Evolutionary conservation across 2,329 filamentous ascomycete genomes (phyloP).

Genomic region (Pestalotiopsis sp.): DNA sequence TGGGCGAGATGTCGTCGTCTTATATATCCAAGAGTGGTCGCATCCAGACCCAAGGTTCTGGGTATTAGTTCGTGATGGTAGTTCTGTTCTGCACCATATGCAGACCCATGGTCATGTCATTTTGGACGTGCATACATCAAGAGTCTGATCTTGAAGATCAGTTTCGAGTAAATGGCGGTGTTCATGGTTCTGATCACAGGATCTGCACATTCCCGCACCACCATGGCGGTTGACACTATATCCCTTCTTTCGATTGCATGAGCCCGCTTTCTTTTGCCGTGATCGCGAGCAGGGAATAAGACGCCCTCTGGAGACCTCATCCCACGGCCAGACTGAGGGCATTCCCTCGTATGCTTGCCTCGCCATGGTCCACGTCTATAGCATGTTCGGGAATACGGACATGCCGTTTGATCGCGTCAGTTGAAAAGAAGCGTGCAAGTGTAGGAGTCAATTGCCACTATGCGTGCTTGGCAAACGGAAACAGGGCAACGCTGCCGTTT

Average conservation of each 20-base stretch:
- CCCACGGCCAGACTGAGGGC: neutral
- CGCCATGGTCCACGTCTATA: neutral
- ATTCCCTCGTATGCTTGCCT: neutral
- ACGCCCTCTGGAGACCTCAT: neutral
- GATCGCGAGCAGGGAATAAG: neutral
- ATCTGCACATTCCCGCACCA: neutral
- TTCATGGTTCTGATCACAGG: neutral
- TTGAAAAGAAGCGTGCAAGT: neutral
- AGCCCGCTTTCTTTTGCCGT: neutral
- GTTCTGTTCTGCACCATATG: neutral
- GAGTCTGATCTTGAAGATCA: neutral
- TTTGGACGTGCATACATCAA: neutral
- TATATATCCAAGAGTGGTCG: neutral
- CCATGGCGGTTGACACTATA: neutral
- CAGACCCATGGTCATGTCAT: neutral
- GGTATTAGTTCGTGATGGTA: neutral
- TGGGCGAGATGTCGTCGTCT: neutral
- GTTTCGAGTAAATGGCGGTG: neutral
- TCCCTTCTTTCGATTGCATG: neutral
- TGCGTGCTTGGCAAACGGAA: neutral
- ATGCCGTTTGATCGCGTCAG: neutral
- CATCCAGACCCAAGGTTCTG: neutral
- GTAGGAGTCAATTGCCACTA: neutral
- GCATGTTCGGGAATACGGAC: neutral
- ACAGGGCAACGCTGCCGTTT: neutral